Evolutionary conservation across 495 filamentous ascomycete species (phyloP).

Genomic region (Rusavskia elegans): DNA sequence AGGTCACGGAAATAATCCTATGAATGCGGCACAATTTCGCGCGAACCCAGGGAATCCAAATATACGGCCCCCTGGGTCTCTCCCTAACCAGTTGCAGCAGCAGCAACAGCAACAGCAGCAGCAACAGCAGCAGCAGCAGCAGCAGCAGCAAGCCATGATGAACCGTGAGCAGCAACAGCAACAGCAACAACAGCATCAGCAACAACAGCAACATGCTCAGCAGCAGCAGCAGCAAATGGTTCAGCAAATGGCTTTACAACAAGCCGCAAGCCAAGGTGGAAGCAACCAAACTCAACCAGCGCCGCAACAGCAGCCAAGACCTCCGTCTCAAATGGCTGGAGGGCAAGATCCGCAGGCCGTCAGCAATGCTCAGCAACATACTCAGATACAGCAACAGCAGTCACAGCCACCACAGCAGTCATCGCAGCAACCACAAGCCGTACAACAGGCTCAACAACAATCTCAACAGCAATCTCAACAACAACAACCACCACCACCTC

Average conservation of each 20-base stretch:
- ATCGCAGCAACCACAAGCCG: slow-evolving; percentile 1
- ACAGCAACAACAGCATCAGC: slow-evolving; percentile 8
- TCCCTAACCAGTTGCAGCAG: slow-evolving; percentile 24
- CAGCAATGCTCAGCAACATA: slow-evolving; percentile 29
- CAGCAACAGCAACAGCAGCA: slow-evolving; percentile 22
- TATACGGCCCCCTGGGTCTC: slow-evolving; percentile 16
- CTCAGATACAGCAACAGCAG: slow-evolving; percentile 29
- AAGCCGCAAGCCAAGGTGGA: slow-evolving; percentile 19
- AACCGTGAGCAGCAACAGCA: slow-evolving; percentile 20
- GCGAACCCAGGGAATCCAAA: slow-evolving; percentile 35
- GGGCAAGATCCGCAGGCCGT: slow-evolving; percentile 13
- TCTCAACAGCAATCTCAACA: slow-evolving; percentile 3
- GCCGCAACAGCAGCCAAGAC: slow-evolving; percentile 10
- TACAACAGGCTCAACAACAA: slow-evolving; percentile 1
- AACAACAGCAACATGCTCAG: slow-evolving; percentile 26
- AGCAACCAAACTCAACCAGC: slow-evolving; percentile 11
- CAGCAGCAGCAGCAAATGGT: slow-evolving; percentile 38
- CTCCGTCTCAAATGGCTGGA: slow-evolving; percentile 10
- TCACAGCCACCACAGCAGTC: slow-evolving; percentile 11
- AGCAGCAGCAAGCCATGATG: slow-evolving; percentile 22
- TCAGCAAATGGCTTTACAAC: slow-evolving; percentile 28
- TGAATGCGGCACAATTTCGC: slow-evolving; percentile 38
- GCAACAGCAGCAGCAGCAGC: slow-evolving; percentile 19
- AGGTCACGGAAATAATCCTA: slow-evolving; percentile 42
- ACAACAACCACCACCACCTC: slow-evolving; percentile 1